Base-by-base conservation (phyloP, 2,329 filamentous ascomycete genomes). In the Uncinocarpus reesii region DNA sequence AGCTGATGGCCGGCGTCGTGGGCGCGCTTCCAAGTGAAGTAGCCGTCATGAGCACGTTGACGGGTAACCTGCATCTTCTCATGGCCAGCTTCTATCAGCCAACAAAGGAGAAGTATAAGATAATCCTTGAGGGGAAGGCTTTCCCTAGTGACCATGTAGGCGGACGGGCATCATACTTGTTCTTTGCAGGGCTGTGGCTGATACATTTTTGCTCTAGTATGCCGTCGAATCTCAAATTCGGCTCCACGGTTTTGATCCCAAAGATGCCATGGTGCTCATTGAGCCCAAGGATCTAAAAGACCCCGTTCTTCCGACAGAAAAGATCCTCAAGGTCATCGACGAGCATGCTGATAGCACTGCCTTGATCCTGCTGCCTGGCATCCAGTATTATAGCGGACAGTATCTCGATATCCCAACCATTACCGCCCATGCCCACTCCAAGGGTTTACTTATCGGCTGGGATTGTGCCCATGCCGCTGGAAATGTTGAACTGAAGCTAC, bases 331-430 rank as follows among this genome's bases (percentile, higher is more conserved):
- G 6, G 71, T 78, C 3, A 93, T 95, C 55, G 83, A 88, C 52
- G 69, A 79, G 51, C 81, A 95, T 60, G 84, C 83, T 38, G 73
- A 79, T 1, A 77, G 77, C 4, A 81, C 86, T 0, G 85, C 87
- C 1, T 67, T 95, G 7, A 68, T 95, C 0, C 76, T 95, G 3
- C 77, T 95, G 0, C 86, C 88, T 0, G 89, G 86, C 7, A 83
- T 95, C 35, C 88, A 95, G 62, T 95, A 88, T 71, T 95, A 93
- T 68, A 92, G 84, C 0, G 88, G 88, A 47, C 89, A 95, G 63
- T 78, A 84, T 49, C 84, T 95, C 57, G 86, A 95, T 64, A 89
- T 95, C 3, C 67, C 78, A 36, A 74, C 69, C 36, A 95, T 95
- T 63, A 95, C 89, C 0, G 74, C 75, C 1, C 76, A 89, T 66